phyloP scores from a whole-genome alignment of 208 protist species.

The Histomonas meleagridis region DNA sequence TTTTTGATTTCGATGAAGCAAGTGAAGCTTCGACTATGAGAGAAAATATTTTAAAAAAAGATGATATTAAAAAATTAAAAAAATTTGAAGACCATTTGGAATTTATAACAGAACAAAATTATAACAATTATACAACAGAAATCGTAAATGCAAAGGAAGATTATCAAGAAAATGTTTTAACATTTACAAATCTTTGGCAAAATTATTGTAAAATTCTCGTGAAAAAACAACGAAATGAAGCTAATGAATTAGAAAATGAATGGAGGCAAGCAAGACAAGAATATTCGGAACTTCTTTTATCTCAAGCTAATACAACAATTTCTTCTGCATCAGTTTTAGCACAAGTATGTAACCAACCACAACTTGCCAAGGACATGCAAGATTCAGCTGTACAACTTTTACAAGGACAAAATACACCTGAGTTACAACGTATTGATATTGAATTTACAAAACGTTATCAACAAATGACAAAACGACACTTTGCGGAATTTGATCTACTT shows the following conservation, averaged over 20 bases:
- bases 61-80: too few relatives aligned
- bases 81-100: too few relatives aligned
- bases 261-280: not conserved
- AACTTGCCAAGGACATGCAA: not conserved
- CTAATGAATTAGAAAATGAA: not conserved
- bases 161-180: not conserved
- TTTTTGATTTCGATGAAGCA: too few relatives aligned
- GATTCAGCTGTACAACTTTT: not conserved
- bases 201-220: not conserved
- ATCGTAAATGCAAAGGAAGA: not conserved
- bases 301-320: not conserved
- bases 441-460: not conserved
- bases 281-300: not conserved
- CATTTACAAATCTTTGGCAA: not conserved
- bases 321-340: not conserved
- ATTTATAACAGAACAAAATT: too few relatives aligned
- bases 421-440: not conserved
- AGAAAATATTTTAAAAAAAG: too few relatives aligned
- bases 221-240: not conserved
- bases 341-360: not conserved
- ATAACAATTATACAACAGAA: not conserved
- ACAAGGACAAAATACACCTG: not conserved
- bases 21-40: too few relatives aligned
- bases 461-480: not conserved
- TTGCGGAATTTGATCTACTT: not conserved